Percentiles rank a stretch among this genome's conserved stretches.
Evolutionary conservation across 2,329 filamentous ascomycete species (phyloP).

Genomic region (Monosporascus sp.): DNA sequence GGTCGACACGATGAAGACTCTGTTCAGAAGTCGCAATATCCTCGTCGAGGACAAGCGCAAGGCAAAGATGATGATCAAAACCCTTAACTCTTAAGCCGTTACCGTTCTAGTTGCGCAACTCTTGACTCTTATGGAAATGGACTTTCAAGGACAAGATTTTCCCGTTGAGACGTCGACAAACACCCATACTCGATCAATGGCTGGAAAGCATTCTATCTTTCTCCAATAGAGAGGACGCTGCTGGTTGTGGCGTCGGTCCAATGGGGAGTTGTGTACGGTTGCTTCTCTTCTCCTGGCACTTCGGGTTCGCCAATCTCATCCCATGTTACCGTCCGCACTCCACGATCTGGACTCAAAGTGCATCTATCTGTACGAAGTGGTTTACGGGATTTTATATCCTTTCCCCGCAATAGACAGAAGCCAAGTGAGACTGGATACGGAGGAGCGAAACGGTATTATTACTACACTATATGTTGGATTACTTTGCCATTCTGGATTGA

Average conservation of each 20-base stretch:
- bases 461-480: not conserved
- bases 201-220: not conserved
- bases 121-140: not conserved
- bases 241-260: not conserved
- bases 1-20: constrained; percentile 66
- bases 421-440: not conserved
- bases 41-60: constrained; percentile 64
- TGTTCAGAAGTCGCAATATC: constrained; percentile 60
- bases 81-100: constrained; percentile 45
- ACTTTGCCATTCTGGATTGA: not conserved
- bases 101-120: not conserved
- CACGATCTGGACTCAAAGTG: not conserved
- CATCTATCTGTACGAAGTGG: not conserved
- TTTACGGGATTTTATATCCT: not conserved
- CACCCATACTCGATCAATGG: not conserved
- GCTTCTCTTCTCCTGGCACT: too few relatives aligned
- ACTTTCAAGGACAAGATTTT: not conserved
- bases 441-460: not conserved
- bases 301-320: not conserved
- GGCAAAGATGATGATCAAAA: constrained; percentile 69
- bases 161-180: not conserved
- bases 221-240: not conserved
- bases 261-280: not conserved
- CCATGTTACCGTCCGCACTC: not conserved
- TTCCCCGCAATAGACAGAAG: not conserved